Evolutionary conservation across 2,329 filamentous ascomycete species (phyloP).

Genomic region (Byssochlamys sp.): DNA sequence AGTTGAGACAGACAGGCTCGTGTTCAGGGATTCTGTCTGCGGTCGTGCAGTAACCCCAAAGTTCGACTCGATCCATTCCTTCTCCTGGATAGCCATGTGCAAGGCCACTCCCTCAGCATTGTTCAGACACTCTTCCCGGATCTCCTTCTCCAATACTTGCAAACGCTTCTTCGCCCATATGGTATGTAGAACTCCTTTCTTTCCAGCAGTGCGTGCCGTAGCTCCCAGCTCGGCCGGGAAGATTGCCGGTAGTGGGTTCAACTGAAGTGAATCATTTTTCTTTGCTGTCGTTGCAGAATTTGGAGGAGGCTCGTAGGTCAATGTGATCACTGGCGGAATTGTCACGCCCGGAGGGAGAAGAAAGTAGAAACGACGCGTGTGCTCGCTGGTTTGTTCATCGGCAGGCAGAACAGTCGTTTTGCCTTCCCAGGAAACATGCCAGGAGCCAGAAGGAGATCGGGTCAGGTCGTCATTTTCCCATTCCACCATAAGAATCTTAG

Average conservation of each 20-base stretch:
- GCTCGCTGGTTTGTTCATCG: slow-evolving; percentile 47
- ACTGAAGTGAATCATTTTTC: slow-evolving; percentile 44
- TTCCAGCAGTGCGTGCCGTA: slow-evolving; percentile 56
- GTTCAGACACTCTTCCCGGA: slow-evolving; percentile 58
- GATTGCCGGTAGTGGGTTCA: slow-evolving; percentile 77
- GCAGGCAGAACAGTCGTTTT: slow-evolving; percentile 64
- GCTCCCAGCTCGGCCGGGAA: slow-evolving; percentile 67
- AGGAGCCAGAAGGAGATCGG: slow-evolving; percentile 44
- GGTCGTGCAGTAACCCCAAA: slow-evolving; percentile 54
- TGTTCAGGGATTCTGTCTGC: slow-evolving; percentile 15
- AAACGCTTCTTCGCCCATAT: slow-evolving; percentile 81
- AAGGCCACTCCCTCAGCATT: slow-evolving; percentile 76
- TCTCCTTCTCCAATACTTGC: slow-evolving; percentile 65
- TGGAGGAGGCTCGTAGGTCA: slow-evolving; percentile 45
- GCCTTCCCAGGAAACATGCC: slow-evolving; percentile 76
- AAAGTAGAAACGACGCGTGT: slow-evolving; percentile 63
- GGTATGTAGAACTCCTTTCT: slow-evolving; percentile 76
- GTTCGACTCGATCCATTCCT: slow-evolving; percentile 73
- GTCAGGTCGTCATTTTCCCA: slow-evolving; percentile 60
- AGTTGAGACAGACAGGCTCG: slow-evolving; percentile 7
- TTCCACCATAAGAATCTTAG: slow-evolving; percentile 87
- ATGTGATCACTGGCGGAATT: slow-evolving; percentile 62
- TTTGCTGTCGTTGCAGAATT: slow-evolving; percentile 27
- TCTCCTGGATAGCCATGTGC: slow-evolving; percentile 74
- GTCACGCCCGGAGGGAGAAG: slow-evolving; percentile 62